These are phyloP conservation scores for thale cress (Arabidopsis thaliana) DNA, from an alignment of 345 rosid species.

Conservation along the genomic window TAIR10.1 NC_003075.7:10109501-10110000, in stretches of 20 bases:
- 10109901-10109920: constrained; percentile 19
- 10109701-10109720: too few species aligned
- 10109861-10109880: constrained; percentile 10
- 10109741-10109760: constrained; percentile 33
- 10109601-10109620: neutral
- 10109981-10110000: constrained; percentile 27
- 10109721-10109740: too few species aligned
- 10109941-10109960: constrained; percentile 7
- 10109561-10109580: neutral
- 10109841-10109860: constrained; percentile 24
- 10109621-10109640: neutral
- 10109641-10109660: constrained; percentile 28
- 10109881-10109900: constrained; percentile 40
- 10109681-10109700: neutral
- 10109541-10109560: neutral
- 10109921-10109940: constrained; percentile 29
- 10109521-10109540: too few species aligned
- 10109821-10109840: constrained; percentile 4
- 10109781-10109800: neutral
- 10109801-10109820: neutral
- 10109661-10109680: constrained; percentile 19
- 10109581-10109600: neutral
- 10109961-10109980: constrained; percentile 27
- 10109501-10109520: too few species aligned
- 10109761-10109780: neutral